Evolutionary conservation across 192 early-diverging fungal species (phyloP).

Genomic region (Radiomyces spectabilis): DNA sequence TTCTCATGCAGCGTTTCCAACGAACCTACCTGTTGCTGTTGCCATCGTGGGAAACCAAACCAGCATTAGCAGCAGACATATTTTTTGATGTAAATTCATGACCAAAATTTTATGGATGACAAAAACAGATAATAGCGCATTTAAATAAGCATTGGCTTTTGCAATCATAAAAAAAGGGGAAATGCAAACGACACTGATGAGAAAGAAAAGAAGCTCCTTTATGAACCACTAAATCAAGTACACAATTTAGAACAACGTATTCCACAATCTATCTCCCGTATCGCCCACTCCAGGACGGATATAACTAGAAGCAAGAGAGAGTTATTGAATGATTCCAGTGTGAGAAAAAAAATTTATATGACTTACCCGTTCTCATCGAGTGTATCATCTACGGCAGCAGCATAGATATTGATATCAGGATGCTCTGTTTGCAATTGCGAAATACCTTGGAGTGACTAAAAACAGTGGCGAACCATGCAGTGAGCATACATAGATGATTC

Average conservation of each 20-base stretch:
- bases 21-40: too few species aligned
- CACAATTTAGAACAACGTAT: constrained; percentile 3
- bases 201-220: too few species aligned
- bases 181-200: too few species aligned
- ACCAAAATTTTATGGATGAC: too few species aligned
- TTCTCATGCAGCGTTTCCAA: too few species aligned
- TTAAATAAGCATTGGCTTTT: too few species aligned
- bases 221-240: neutral
- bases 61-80: too few species aligned
- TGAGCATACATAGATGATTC: constrained; percentile 26
- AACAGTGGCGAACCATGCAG: too few species aligned
- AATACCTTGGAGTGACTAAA: constrained; percentile 29
- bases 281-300: constrained; percentile 50
- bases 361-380: constrained; percentile 50
- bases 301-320: constrained; percentile 4
- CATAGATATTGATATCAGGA: constrained; percentile 51
- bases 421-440: constrained; percentile 20
- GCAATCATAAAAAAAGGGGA: too few species aligned
- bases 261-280: constrained; percentile 55
- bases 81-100: too few species aligned
- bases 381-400: constrained; percentile 48
- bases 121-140: too few species aligned
- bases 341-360: neutral
- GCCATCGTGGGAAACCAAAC: too few species aligned
- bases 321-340: neutral